Percentiles rank a stretch among this genome's conserved stretches.
phyloP scores from a whole-genome alignment of 371 early-diverging fungal genomes.

The Fennellomyces sp. region DNA sequence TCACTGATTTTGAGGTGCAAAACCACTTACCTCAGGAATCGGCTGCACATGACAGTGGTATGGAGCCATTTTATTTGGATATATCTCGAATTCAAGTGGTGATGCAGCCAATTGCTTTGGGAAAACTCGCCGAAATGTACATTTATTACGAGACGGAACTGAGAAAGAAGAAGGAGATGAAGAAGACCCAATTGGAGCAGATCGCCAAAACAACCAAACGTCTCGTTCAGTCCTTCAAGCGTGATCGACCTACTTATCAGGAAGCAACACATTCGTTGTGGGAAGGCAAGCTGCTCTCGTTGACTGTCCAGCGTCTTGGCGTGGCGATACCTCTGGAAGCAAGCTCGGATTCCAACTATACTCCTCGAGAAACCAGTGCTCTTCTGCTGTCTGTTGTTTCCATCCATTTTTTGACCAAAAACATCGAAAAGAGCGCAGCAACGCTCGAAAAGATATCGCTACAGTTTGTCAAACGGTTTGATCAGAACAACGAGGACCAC shows the following conservation, averaged over 20 bases:
- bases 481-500: constrained; percentile 70
- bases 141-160: constrained; percentile 74
- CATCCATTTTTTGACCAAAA: constrained; percentile 62
- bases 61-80: constrained; percentile 55
- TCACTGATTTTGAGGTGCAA: constrained; percentile 67
- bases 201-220: constrained; percentile 70
- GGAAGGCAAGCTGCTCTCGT: constrained; percentile 54
- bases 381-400: constrained; percentile 64
- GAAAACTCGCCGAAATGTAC: constrained; percentile 69
- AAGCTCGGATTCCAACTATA: neutral
- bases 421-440: constrained; percentile 61
- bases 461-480: constrained; percentile 78
- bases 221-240: constrained; percentile 67
- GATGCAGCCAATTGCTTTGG: constrained; percentile 80
- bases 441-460: constrained; percentile 62
- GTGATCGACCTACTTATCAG: constrained; percentile 46
- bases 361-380: constrained; percentile 43
- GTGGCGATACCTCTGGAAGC: constrained; percentile 71
- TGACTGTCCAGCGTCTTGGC: constrained; percentile 62
- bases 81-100: constrained; percentile 69
- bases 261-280: constrained; percentile 56
- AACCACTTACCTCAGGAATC: constrained; percentile 38
- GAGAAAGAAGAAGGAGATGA: constrained; percentile 56
- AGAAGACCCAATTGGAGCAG: constrained; percentile 59
- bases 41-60: constrained; percentile 4